Evolutionary conservation across 805 yeast species (phyloP).

Genomic region (Kockiozyma suomiensis): DNA sequence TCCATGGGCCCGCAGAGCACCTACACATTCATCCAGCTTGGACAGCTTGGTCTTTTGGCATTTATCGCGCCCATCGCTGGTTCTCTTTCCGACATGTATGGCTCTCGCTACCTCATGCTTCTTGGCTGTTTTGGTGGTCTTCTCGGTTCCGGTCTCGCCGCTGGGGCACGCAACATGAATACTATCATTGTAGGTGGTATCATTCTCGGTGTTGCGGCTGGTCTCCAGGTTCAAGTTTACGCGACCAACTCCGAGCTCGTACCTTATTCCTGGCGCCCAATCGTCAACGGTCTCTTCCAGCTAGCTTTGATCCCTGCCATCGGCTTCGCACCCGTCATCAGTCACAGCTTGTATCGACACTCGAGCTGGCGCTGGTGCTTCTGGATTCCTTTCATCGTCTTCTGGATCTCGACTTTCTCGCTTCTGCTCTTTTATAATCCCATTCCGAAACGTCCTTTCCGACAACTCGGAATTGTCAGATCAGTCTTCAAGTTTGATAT

Average conservation of each 20-base stretch:
- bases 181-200: slow-evolving; percentile 9
- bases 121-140: slow-evolving; percentile 8
- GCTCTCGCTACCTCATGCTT: slow-evolving; percentile 4
- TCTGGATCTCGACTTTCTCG: not conserved
- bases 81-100: slow-evolving; percentile 1
- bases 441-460: slow-evolving; percentile 13
- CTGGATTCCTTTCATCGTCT: slow-evolving; percentile 8
- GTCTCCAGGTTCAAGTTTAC: not conserved
- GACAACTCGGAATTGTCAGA: slow-evolving; percentile 5
- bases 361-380: slow-evolving; percentile 7
- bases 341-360: not conserved
- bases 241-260: slow-evolving; percentile 1
- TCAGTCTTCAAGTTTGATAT: slow-evolving; percentile 8
- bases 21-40: slow-evolving; percentile 10
- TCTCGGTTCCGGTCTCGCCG: slow-evolving; percentile 6
- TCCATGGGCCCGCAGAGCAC: slow-evolving; percentile 6
- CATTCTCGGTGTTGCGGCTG: slow-evolving; percentile 2
- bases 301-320: slow-evolving; percentile 4
- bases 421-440: slow-evolving; percentile 4
- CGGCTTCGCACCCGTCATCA: slow-evolving; percentile 3
- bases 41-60: slow-evolving; percentile 7
- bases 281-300: slow-evolving; percentile 6
- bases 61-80: slow-evolving; percentile 8
- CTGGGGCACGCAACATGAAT: slow-evolving; percentile 9
- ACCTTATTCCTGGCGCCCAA: slow-evolving; percentile 2